Conservation (phyloP, 257 asterid genomes). For the Gentiana macrophylla region DNA sequence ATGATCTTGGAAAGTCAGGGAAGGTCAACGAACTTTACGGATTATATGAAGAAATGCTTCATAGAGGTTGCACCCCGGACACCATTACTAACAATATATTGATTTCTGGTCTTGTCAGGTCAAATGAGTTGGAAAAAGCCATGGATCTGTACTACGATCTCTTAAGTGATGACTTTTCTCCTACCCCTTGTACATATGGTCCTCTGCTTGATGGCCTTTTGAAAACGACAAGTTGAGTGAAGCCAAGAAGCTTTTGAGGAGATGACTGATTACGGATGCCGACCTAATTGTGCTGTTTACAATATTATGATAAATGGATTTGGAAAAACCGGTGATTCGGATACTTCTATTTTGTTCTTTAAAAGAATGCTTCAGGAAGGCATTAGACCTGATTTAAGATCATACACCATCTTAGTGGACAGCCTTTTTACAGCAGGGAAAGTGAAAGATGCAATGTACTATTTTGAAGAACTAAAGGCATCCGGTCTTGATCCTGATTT, state of each 20-base stretch:
- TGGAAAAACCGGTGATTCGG: conserved; percentile 76
- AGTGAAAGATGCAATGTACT: conserved; percentile 55
- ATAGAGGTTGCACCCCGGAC: conserved; percentile 52
- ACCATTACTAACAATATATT: conserved; percentile 70
- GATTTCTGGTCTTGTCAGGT: conserved; percentile 78
- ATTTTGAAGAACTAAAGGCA: conserved; percentile 63
- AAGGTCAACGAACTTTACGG: conserved; percentile 50
- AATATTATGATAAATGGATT: conserved; percentile 85
- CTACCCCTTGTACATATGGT: conserved; percentile 93
- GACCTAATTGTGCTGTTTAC: conserved; percentile 78
- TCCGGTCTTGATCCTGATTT: conserved; percentile 89
- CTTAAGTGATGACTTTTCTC: conserved; percentile 68
- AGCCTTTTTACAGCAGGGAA: conserved; percentile 55
- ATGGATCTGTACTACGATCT: conserved; percentile 67
- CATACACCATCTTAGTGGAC: conserved; percentile 77
- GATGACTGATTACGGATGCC: conserved; percentile 67
- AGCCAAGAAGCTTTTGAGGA: conserved; percentile 64
- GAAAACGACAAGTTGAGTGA: conserved; percentile 52
- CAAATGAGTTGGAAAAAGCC: conserved; percentile 56
- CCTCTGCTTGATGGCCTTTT: conserved; percentile 83
- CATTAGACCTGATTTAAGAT: conserved; percentile 74
- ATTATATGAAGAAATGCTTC: conserved; percentile 69
- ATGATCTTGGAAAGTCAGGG: conserved; percentile 73
- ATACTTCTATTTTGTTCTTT: conserved; percentile 52
- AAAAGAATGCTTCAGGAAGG: conserved; percentile 80